Evolutionary conservation across 352 stramenopile species (phyloP).

Genomic region (Phytopythium delawarense): DNA sequence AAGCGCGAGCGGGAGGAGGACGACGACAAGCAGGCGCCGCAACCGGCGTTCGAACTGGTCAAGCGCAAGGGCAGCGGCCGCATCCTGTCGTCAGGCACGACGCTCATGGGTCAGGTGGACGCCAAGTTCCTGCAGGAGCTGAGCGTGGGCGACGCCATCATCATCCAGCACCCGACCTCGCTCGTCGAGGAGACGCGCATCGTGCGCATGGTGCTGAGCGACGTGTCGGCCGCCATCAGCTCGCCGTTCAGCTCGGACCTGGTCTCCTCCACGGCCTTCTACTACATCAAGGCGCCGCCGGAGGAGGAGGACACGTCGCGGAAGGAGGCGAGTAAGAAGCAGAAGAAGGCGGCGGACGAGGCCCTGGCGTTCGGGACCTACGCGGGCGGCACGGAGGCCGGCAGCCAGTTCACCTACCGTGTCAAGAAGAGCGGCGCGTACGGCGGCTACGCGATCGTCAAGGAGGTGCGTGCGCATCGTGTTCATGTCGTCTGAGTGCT

Average conservation of each 20-base stretch:
- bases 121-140: constrained; percentile 85
- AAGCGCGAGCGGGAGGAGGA: constrained; percentile 34
- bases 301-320: constrained; percentile 45
- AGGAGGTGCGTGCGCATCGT: constrained; percentile 38
- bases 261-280: constrained; percentile 84
- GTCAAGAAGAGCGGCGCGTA: constrained; percentile 84
- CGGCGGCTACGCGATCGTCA: constrained; percentile 85
- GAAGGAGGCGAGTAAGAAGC: constrained; percentile 41
- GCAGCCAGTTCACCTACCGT: constrained; percentile 65
- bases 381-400: constrained; percentile 72
- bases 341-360: constrained; percentile 54
- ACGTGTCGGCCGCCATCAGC: constrained; percentile 82
- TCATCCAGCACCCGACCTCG: constrained; percentile 87
- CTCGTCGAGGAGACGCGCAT: constrained; percentile 86
- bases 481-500: too few species aligned
- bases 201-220: constrained; percentile 87
- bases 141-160: constrained; percentile 73
- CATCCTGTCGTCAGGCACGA: constrained; percentile 85
- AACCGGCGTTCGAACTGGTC: constrained; percentile 62
- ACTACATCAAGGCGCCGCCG: constrained; percentile 83
- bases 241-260: constrained; percentile 88
- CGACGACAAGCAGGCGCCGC: constrained; percentile 15
- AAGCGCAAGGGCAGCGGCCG: constrained; percentile 74
- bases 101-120: constrained; percentile 79
- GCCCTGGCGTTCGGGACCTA: constrained; percentile 84